phyloP scores from a whole-genome alignment of 2,329 filamentous ascomycete species.

The Trichoderma polysporum region DNA sequence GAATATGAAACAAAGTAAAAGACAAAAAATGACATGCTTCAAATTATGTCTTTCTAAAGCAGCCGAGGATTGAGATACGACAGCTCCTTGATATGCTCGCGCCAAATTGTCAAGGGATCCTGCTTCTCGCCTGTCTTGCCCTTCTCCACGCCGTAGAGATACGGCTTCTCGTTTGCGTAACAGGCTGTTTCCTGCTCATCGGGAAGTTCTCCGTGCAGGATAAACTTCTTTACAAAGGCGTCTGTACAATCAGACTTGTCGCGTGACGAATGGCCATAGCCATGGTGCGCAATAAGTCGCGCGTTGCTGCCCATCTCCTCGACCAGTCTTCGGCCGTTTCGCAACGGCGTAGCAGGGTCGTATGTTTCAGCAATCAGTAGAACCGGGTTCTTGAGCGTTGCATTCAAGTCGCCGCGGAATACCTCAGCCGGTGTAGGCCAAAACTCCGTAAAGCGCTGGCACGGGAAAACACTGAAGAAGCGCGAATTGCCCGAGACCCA shows the following conservation, averaged over 20 bases:
- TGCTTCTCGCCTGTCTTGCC: background rate
- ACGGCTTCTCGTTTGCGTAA: slow-evolving; percentile 49
- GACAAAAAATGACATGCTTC: background rate
- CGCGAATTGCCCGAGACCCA: slow-evolving; percentile 50
- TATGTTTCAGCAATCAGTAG: slow-evolving; percentile 50
- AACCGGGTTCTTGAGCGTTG: slow-evolving; percentile 44
- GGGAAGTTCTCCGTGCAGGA: slow-evolving; percentile 43
- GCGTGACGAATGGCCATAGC: slow-evolving; percentile 49
- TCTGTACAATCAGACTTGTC: slow-evolving; percentile 49
- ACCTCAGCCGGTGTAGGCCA: slow-evolving; percentile 49
- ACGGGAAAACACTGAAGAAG: slow-evolving; percentile 47
- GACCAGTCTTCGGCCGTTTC: slow-evolving; percentile 46
- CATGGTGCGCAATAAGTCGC: slow-evolving; percentile 49
- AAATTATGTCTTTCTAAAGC: background rate
- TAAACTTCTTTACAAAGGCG: slow-evolving; percentile 39
- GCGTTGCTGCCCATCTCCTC: slow-evolving; percentile 49
- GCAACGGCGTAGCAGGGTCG: slow-evolving; percentile 50
- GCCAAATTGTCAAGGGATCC: slow-evolving; percentile 24
- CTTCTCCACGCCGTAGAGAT: slow-evolving; percentile 38
- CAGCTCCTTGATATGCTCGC: slow-evolving; percentile 24
- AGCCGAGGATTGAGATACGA: background rate
- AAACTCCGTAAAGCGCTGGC: slow-evolving; percentile 45
- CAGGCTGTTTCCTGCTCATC: slow-evolving; percentile 44
- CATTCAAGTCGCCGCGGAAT: slow-evolving; percentile 47
- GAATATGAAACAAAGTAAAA: background rate